Evolutionary conservation across 2,329 filamentous ascomycete species (phyloP).

Genomic region (Aspergillus jensenii): DNA sequence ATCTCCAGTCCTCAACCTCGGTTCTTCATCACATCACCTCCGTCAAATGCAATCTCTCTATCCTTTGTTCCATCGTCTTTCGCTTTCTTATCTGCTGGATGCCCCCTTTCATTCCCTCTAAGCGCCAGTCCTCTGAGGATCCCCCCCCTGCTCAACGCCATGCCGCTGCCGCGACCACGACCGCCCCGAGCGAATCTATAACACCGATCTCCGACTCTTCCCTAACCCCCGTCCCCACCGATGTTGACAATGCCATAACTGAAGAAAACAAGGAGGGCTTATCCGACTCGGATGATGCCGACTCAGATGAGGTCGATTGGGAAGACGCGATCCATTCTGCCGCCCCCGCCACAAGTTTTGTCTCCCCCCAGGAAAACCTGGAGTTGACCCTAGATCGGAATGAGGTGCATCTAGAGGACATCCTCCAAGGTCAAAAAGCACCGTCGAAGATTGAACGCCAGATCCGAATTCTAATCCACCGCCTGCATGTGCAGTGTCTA

Average conservation of each 20-base stretch:
- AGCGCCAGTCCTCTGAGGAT: conserved; percentile 39
- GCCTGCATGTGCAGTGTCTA: conserved; percentile 82
- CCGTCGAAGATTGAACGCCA: conserved; percentile 80
- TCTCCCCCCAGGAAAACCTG: conserved; percentile 63
- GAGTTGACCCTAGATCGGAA: conserved; percentile 65
- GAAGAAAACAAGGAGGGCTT: conserved; percentile 34
- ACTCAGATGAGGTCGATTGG: conserved; percentile 61
- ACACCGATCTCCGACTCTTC: conserved; percentile 33
- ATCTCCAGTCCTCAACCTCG: conserved; percentile 3
- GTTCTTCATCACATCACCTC: conserved; percentile 1
- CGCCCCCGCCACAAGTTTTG: conserved; percentile 37
- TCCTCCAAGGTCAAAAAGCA: conserved; percentile 71
- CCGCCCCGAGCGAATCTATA: conserved; percentile 20
- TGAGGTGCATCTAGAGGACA: conserved; percentile 60
- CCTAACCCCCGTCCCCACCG: conserved; percentile 36
- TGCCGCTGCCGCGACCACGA: conserved; percentile 25
- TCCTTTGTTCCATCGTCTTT: conserved; percentile 1
- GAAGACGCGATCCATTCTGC: conserved; percentile 54
- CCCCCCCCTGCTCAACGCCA: conserved; percentile 37
- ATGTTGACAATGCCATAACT: conserved; percentile 38
- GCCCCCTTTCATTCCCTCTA: conserved; percentile 49
- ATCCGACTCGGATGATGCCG: conserved; percentile 46
- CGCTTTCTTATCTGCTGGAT: conserved; percentile 28
- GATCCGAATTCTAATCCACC: conserved; percentile 76
- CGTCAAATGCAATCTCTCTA: background rate